Percentiles rank a stretch among this genome's conserved stretches.
phyloP scores from a whole-genome alignment of 2,329 filamentous ascomycete genomes.

The Fonsecaea erecta region DNA sequence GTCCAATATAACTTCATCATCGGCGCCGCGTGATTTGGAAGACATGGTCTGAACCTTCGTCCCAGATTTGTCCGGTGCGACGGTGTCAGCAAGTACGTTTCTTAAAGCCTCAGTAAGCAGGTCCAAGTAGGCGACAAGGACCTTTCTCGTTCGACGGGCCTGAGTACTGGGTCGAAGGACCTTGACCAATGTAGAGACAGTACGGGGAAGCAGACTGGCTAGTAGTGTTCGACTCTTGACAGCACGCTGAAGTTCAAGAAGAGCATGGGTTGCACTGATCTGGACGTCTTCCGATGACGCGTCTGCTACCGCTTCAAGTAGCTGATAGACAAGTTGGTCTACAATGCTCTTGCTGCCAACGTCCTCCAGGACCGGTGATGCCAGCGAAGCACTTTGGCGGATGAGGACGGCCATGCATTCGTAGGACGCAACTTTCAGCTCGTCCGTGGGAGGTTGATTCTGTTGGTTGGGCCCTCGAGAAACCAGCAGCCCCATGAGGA shows the following conservation, averaged over 20 bases:
- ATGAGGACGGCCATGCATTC: conserved; percentile 68
- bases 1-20: conserved; percentile 50
- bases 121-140: conserved; percentile 67
- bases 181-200: conserved; percentile 79
- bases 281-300: conserved; percentile 71
- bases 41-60: neutral
- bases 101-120: conserved; percentile 58
- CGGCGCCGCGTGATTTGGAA: conserved; percentile 31
- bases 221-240: conserved; percentile 75
- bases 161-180: conserved; percentile 71
- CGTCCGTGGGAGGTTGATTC: conserved; percentile 61
- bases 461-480: conserved; percentile 69
- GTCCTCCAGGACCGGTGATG: conserved; percentile 51
- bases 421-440: conserved; percentile 74
- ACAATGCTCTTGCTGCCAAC: conserved; percentile 72
- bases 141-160: conserved; percentile 62
- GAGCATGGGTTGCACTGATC: conserved; percentile 67
- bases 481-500: conserved; percentile 80
- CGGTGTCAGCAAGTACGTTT: conserved; percentile 53
- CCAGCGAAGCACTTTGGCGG: conserved; percentile 57
- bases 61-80: conserved; percentile 34
- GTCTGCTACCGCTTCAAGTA: conserved; percentile 73
- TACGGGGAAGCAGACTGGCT: conserved; percentile 85
- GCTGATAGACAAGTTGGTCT: conserved; percentile 78
- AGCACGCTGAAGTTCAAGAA: conserved; percentile 65